Percentiles rank a stretch among this genome's conserved stretches.
Conservation (phyloP, 805 yeast genomes). For the Candida xyloterini region DNA sequence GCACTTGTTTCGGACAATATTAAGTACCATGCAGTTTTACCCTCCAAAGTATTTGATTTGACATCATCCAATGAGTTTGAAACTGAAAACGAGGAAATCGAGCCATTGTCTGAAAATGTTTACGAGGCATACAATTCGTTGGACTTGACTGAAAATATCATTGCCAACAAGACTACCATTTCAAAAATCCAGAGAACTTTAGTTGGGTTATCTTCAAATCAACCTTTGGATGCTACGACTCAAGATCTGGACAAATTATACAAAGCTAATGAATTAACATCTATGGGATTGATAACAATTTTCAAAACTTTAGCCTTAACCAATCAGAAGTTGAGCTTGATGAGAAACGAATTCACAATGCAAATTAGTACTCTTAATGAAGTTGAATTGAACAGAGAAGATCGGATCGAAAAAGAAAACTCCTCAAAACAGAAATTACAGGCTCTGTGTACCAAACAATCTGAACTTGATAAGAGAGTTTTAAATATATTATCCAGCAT, state of each 20-base stretch:
- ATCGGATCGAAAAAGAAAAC: background rate
- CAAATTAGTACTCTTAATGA: slow-evolving; percentile 24
- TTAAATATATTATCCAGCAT: slow-evolving; percentile 13
- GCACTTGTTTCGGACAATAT: slow-evolving; percentile 27
- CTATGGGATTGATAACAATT: slow-evolving; percentile 18
- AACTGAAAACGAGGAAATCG: background rate
- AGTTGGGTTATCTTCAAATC: slow-evolving; percentile 1
- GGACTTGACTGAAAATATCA: background rate
- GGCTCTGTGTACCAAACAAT: slow-evolving; percentile 32
- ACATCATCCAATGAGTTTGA: background rate
- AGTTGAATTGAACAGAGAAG: slow-evolving; percentile 14
- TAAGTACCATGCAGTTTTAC: slow-evolving; percentile 17
- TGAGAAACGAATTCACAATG: slow-evolving; percentile 24
- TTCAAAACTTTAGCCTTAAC: slow-evolving; percentile 19
- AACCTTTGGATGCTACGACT: slow-evolving; percentile 11
- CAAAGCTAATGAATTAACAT: slow-evolving; percentile 14
- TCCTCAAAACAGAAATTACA: slow-evolving; percentile 17
- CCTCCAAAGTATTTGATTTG: background rate
- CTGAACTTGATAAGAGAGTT: slow-evolving; percentile 15
- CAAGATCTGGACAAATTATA: slow-evolving; percentile 19
- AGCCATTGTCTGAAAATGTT: background rate
- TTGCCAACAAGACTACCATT: background rate
- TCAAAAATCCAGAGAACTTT: slow-evolving; percentile 13
- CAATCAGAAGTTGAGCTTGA: slow-evolving; percentile 16
- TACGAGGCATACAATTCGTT: background rate